phyloP scores from a whole-genome alignment of 2,329 filamentous ascomycete genomes.

The Pseudovirgaria hyperparasitica region DNA sequence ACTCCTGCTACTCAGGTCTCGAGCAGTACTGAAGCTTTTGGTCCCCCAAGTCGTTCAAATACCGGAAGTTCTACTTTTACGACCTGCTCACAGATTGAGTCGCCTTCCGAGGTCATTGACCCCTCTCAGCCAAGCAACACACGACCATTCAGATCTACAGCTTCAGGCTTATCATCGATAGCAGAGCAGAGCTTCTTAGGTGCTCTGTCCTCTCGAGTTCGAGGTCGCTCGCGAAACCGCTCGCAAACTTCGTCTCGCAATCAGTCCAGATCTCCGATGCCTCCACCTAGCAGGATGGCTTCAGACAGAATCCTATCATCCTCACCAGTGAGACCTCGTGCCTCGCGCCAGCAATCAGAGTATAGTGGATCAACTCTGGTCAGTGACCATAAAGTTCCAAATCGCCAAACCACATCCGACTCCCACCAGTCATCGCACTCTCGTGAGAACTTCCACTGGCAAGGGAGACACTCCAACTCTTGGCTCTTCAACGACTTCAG shows the following conservation, averaged over 20 bases:
- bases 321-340: slow-evolving; percentile 8
- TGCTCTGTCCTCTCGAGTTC: slow-evolving; percentile 19
- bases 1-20: no score
- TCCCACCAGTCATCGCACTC: neutral
- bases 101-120: slow-evolving; percentile 1
- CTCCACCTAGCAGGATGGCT: slow-evolving; percentile 11
- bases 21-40: neutral
- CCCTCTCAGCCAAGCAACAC: slow-evolving; percentile 3
- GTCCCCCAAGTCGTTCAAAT: slow-evolving; percentile 1
- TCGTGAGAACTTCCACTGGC: slow-evolving; percentile 3
- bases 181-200: slow-evolving; percentile 22
- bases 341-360: slow-evolving; percentile 15
- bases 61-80: neutral
- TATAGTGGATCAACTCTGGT: slow-evolving; percentile 20
- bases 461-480: slow-evolving; percentile 20
- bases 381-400: neutral
- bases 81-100: slow-evolving; percentile 1
- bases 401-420: neutral
- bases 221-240: slow-evolving; percentile 21
- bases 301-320: slow-evolving; percentile 12
- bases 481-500: slow-evolving; percentile 27
- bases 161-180: slow-evolving; percentile 9
- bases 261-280: slow-evolving; percentile 19
- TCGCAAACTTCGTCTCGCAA: slow-evolving; percentile 15
- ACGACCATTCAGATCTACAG: slow-evolving; percentile 3